phyloP scores from a whole-genome alignment of 2,329 filamentous ascomycete species.

The Penicillium hordei region DNA sequence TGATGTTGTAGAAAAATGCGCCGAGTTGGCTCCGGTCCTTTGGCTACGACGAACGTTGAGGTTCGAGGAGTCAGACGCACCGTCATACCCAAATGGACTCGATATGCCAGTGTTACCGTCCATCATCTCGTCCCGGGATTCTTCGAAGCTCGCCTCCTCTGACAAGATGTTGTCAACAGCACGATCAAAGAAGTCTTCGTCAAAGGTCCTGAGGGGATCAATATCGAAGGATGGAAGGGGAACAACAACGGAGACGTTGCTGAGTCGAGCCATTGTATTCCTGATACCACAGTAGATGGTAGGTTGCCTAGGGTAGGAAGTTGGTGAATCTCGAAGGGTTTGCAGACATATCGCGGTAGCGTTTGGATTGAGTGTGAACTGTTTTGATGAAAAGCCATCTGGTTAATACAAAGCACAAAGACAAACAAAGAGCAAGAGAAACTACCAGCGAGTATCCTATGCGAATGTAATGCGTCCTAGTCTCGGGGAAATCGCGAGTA shows the following conservation, averaged over 20 bases:
- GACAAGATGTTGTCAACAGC: slow-evolving; percentile 28
- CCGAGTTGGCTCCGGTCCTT: background rate
- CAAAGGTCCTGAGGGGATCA: slow-evolving; percentile 23
- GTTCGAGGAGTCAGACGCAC: background rate
- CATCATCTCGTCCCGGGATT: background rate
- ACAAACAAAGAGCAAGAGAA: background rate
- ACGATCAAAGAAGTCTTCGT: slow-evolving; percentile 16
- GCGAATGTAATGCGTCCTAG: background rate
- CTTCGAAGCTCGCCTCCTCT: slow-evolving; percentile 25
- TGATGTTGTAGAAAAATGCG: background rate
- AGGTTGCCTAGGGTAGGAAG: background rate
- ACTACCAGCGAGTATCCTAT: background rate
- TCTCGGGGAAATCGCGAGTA: background rate
- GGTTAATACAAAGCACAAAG: background rate
- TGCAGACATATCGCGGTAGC: background rate
- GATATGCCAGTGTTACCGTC: background rate
- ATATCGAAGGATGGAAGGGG: slow-evolving; percentile 22
- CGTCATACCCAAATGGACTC: background rate
- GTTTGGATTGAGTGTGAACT: background rate
- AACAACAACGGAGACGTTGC: slow-evolving; percentile 19
- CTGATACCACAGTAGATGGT: background rate
- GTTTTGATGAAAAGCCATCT: background rate
- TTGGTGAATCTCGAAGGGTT: background rate
- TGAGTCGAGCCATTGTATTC: background rate
- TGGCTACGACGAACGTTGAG: background rate